Base-by-base conservation (phyloP, 2,329 filamentous ascomycete genomes). In the Pyrenophora teres region DNA sequence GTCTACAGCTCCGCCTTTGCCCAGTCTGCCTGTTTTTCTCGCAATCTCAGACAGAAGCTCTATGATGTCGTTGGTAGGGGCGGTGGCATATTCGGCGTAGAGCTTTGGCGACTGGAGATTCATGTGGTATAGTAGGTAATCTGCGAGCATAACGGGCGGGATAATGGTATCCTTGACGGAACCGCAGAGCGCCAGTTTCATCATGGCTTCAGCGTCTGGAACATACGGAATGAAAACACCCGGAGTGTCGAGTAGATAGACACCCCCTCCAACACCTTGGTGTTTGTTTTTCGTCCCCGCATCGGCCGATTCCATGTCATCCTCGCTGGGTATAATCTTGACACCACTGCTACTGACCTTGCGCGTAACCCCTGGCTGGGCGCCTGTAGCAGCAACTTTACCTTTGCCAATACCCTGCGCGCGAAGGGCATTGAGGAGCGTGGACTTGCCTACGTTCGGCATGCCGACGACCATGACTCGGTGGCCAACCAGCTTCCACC, bases 381-480 rank as follows among this genome's bases (percentile, higher is more conserved):
- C 86, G 8, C 94, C 94, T 1, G 92, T 97, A 56, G 79, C 81
- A 32, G 92, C 90, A 1, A 86, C 92, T 71, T 93, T 95, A 16
- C 81, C 80, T 41, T 80, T 77, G 60, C 79, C 76, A 59, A 90
- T 82, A 35, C 91, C 90, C 15, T 81, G 78, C 35, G 80, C 83
- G 16, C 94, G 87, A 41, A 97, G 81, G 13, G 87, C 84, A 73
- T 99, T 99, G 36, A 99, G 84, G n/a, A 99, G 80, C 1, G 92
- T 92, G 40, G 90, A 96, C 76, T 99, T 99, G 31, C 94, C 94
- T 0, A 96, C 90, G 70, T 99, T 99, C 31, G 94, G 94, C 92
- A 99, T 97, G 48, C 94, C 94, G 12, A 97, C 92, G 0, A 97
- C 84, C 72, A 99, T 83, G 50, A 92, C 84, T 41, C 92, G 85